Base-by-base conservation (phyloP, 108 stramenopile species). In the Discostella stelligeroides region DNA sequence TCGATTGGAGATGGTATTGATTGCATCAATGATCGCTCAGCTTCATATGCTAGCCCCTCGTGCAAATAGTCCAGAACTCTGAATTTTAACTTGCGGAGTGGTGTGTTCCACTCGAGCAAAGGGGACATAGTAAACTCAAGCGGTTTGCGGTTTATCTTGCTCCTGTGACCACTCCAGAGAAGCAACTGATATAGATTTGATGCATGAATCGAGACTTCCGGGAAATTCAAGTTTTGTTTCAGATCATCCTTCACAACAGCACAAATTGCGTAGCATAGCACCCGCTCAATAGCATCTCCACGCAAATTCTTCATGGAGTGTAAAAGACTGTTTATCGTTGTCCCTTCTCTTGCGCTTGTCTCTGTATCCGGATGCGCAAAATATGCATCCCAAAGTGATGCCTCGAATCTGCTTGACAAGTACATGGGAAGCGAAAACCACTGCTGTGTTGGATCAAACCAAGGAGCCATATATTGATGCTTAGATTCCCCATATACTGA, bases 391-490 rank as follows among this genome's bases (percentile, higher is more conserved):
- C 89, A 89, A 15, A 93, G 80, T 15, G 88, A 70, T 21, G 85
- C 70, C 59, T 91, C 87, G 50, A 75, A 89, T 54, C 89, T 75
- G 81, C 88, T 85, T 43, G 89, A 81, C 27, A 93, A 70, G 63
- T 86, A 93, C 76, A 85, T 81, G 24, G 85, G 76, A 6, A 93
- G 69, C 7, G 92, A 85, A 63, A 93, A 90, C 89, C 89, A 93
- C 41, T 82, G 74, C 50, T 75, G 49, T 7, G 83, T 86, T 20
- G 89, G 89, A 59, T 85, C 59, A 37, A 93, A 73, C 92, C 92
- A 93, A 17, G 77, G 77, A 9, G 84, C 79, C 21, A 34, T 53
- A 21, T 42, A 60, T 21, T 7, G n/a, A 34, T 61, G 57, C 5
- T 12, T 51, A 34, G 12, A 40, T 40, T 54, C 43, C 41, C 37